These are phyloP conservation scores for Beauveria caledonica DNA, from an alignment of 2,329 filamentous ascomycete species.

Conservation along the genomic window DNA sequence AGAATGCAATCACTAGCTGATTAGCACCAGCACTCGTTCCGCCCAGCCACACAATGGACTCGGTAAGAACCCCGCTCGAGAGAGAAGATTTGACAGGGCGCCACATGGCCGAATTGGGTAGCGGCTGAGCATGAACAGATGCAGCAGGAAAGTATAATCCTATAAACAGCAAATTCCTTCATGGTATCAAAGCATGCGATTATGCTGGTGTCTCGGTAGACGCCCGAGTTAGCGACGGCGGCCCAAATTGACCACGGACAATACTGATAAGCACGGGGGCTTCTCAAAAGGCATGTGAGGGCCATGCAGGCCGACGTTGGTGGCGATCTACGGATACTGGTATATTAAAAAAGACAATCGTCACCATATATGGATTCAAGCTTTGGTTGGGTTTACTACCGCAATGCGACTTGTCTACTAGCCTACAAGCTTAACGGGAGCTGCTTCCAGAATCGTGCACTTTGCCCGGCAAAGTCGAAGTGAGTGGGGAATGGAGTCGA, in stretches of 20 bases:
- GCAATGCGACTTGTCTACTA: neutral
- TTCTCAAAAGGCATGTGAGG: neutral
- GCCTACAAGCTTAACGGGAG: neutral
- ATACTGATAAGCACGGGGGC: neutral
- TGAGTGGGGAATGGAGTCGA: neutral
- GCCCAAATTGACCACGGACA: neutral
- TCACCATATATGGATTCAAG: neutral
- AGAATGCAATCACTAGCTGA: too few species aligned
- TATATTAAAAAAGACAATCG: neutral
- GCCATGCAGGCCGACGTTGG: neutral
- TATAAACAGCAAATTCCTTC: too few species aligned
- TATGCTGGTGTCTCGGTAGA: neutral
- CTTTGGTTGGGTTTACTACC: neutral
- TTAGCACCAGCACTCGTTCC: too few species aligned
- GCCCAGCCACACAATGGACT: neutral
- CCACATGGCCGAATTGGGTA: neutral
- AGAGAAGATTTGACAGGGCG: neutral
- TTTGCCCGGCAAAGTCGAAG: neutral
- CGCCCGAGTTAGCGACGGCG: neutral
- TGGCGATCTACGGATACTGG: neutral
- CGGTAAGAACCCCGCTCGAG: too few species aligned
- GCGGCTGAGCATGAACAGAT: conserved; percentile 1
- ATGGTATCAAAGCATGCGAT: neutral
- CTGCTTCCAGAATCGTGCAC: conserved; percentile 3
- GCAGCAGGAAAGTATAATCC: neutral